A percentile compares a stretch with the other conserved stretches of the same genome.
phyloP scores from a whole-genome alignment of 257 asterid genomes.

The Solanum neorickii region DNA sequence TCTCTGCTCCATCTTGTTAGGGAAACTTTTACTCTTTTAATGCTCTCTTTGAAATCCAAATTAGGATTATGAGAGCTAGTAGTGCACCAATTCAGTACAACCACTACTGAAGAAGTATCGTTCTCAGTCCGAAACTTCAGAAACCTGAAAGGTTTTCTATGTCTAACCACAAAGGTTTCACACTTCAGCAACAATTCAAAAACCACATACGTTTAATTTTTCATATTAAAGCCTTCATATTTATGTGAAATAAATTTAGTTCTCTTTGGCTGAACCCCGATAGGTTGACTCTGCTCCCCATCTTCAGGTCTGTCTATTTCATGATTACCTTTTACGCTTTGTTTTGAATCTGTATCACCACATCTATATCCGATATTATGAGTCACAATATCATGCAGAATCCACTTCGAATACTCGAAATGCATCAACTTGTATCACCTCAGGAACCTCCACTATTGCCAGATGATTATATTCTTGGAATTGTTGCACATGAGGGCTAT shows the following conservation, averaged over 20 bases:
- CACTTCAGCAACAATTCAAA: not conserved
- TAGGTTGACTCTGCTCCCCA: not conserved
- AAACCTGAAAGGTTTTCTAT: not conserved
- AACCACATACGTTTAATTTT: no score
- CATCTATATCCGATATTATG: no score
- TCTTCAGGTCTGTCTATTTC: not conserved
- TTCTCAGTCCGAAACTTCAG: not conserved
- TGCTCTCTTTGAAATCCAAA: not conserved
- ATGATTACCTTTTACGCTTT: not conserved
- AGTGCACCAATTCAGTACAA: no score
- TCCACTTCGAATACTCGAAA: no score
- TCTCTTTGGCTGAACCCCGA: not conserved
- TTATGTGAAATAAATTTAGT: not conserved
- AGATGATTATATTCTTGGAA: no score
- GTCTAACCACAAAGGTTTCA: not conserved
- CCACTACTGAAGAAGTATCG: not conserved
- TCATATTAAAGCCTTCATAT: not conserved
- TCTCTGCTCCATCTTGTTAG: not conserved
- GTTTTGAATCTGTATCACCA: not conserved
- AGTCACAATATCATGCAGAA: no score
- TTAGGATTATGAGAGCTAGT: no score
- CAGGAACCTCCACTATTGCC: no score
- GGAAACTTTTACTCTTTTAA: not conserved
- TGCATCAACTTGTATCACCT: no score
- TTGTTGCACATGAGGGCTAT: no score